These are phyloP conservation scores for Hamiltosporidium tvaerminnensis DNA, from an alignment of 371 early-diverging fungal genomes.

Conservation along the genomic window DNA sequence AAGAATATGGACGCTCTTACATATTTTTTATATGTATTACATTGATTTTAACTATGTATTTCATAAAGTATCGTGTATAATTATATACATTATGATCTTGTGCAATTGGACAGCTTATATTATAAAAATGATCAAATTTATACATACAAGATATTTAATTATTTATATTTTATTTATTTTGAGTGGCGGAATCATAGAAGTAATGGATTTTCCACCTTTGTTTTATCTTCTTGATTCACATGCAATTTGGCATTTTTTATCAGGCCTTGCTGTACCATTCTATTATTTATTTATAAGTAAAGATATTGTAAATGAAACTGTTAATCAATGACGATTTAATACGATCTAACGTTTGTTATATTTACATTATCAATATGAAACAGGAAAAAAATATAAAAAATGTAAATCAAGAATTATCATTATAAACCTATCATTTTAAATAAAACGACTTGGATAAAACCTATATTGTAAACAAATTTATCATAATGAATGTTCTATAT, in stretches of 20 bases:
- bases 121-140: constrained; percentile 1
- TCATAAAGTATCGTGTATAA: constrained; percentile 26
- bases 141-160: constrained; percentile 11
- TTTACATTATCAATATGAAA: too few relatives aligned
- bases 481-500: too few relatives aligned
- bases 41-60: constrained; percentile 38
- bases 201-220: constrained; percentile 34
- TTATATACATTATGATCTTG: constrained; percentile 13
- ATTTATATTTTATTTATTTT: constrained; percentile 21
- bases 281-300: constrained; percentile 1
- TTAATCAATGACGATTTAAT: too few relatives aligned
- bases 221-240: constrained; percentile 40
- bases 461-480: too few relatives aligned
- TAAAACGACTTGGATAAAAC: too few relatives aligned
- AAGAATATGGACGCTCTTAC: constrained; percentile 12
- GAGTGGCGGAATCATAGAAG: constrained; percentile 24
- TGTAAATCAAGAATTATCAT: too few relatives aligned
- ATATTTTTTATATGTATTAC: constrained; percentile 31
- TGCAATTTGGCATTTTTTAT: constrained; percentile 38
- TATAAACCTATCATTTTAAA: too few relatives aligned
- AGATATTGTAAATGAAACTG: too few relatives aligned
- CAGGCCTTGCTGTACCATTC: constrained; percentile 16
- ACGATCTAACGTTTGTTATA: too few relatives aligned
- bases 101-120: constrained; percentile 9
- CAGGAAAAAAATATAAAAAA: too few relatives aligned